Conservation (phyloP, 2,329 filamentous ascomycete genomes). For the Calonectria pseudoreteaudii region DNA sequence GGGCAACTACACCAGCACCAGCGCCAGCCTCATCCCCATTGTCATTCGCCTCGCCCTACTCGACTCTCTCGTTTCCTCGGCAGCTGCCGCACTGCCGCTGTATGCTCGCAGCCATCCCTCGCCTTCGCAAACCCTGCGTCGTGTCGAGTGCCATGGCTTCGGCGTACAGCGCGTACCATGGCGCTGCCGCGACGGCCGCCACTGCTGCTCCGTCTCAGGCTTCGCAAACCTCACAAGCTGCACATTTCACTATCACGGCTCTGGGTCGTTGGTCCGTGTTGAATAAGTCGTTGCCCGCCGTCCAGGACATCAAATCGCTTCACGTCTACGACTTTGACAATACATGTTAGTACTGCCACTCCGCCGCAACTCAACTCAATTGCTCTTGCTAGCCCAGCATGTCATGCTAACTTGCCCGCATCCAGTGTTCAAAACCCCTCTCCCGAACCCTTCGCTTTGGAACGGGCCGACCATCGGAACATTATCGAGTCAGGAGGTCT, state of each 20-base stretch:
- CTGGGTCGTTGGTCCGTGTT: slow-evolving; percentile 87
- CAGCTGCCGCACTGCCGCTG: slow-evolving; percentile 23
- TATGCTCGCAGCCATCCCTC: slow-evolving; percentile 41
- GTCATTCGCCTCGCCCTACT: not conserved
- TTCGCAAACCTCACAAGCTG: slow-evolving; percentile 22
- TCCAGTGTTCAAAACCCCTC: slow-evolving; percentile 87
- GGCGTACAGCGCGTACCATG: slow-evolving; percentile 53
- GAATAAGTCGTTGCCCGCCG: slow-evolving; percentile 77
- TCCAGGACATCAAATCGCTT: slow-evolving; percentile 79
- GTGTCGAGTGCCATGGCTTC: slow-evolving; percentile 53
- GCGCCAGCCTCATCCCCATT: not conserved
- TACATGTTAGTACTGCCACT: slow-evolving; percentile 71
- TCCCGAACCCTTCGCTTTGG: slow-evolving; percentile 93
- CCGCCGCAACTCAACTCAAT: not conserved
- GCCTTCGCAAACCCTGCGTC: slow-evolving; percentile 36
- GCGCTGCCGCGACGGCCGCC: slow-evolving; percentile 41
- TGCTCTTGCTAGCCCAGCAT: not conserved
- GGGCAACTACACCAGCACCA: not conserved
- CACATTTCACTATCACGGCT: slow-evolving; percentile 73
- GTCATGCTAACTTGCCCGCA: not conserved
- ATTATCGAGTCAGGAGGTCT: slow-evolving; percentile 79
- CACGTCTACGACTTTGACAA: slow-evolving; percentile 99
- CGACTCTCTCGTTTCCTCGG: not conserved
- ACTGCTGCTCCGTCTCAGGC: not conserved
- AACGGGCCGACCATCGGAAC: slow-evolving; percentile 80